A percentile compares a stretch with the other conserved stretches of the same genome.
Conservation (phyloP, 306 rosid species). For the Boehmeria nivea region DNA sequence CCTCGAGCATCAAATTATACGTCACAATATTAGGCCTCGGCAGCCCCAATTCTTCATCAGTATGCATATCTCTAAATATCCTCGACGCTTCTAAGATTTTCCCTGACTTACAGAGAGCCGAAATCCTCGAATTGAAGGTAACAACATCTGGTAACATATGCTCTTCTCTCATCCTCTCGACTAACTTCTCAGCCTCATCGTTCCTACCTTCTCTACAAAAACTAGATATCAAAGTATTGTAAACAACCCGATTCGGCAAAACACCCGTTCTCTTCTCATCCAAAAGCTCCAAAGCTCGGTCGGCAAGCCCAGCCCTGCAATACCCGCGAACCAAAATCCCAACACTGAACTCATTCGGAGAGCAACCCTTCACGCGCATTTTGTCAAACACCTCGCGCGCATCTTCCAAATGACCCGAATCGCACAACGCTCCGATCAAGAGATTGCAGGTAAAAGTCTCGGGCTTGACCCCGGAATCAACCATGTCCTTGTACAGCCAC, state of each 20-base stretch:
- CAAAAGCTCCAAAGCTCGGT: constrained; percentile 46
- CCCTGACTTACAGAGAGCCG: constrained; percentile 69
- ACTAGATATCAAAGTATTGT: constrained; percentile 75
- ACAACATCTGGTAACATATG: constrained; percentile 64
- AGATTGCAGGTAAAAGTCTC: constrained; percentile 77
- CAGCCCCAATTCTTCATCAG: constrained; percentile 66
- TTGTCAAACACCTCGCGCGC: constrained; percentile 70
- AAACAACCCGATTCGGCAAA: constrained; percentile 49
- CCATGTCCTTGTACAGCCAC: constrained; percentile 81
- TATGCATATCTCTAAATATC: constrained; percentile 84
- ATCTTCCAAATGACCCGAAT: constrained; percentile 41
- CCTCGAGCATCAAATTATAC: constrained; percentile 70
- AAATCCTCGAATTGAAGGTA: constrained; percentile 85
- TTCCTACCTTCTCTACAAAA: constrained; percentile 53
- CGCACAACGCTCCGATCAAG: constrained; percentile 48
- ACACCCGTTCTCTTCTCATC: constrained; percentile 26
- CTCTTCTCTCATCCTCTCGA: constrained; percentile 62
- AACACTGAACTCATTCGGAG: constrained; percentile 58
- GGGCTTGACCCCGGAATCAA: constrained; percentile 48
- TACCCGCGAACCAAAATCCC: constrained; percentile 82
- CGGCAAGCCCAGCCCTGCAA: constrained; percentile 47
- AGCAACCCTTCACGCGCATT: constrained; percentile 75
- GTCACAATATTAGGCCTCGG: constrained; percentile 71
- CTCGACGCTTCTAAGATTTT: constrained; percentile 80
- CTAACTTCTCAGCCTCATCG: constrained; percentile 75